Conservation (phyloP, 2,329 filamentous ascomycete genomes). For the Fusarium begoniae region DNA sequence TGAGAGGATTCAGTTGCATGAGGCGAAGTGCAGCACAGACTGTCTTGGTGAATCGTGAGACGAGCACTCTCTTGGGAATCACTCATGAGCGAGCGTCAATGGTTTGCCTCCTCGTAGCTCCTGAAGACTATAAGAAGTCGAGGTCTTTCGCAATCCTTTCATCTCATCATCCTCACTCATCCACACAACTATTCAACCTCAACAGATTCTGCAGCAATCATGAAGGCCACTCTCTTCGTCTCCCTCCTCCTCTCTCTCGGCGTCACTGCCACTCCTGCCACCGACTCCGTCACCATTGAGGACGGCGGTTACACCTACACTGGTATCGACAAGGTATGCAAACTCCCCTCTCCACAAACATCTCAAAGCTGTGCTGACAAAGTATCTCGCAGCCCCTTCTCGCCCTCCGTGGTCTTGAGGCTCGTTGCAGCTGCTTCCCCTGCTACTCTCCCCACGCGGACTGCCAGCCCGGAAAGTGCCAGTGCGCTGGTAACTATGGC, state of each 20-base stretch:
- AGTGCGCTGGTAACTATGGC: constrained; percentile 8
- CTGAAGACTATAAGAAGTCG: background rate
- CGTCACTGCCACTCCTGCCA: background rate
- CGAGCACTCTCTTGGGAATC: background rate
- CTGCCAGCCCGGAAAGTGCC: background rate
- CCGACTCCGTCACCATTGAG: background rate
- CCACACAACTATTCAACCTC: background rate
- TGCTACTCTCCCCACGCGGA: constrained; percentile 14
- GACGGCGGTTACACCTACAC: constrained; percentile 3
- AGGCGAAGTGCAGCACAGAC: background rate
- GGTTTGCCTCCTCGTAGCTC: fast-evolving
- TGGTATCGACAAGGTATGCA: constrained; percentile 11
- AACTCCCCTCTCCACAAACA: fast-evolving
- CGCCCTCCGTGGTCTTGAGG: constrained; percentile 10
- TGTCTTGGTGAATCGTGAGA: background rate
- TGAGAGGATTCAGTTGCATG: constrained; percentile 4
- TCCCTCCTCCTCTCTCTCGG: constrained; percentile 3
- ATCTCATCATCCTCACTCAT: background rate
- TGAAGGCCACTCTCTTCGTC: constrained; percentile 8
- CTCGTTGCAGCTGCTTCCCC: constrained; percentile 8
- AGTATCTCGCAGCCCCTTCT: too few relatives aligned
- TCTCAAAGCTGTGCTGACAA: too few relatives aligned
- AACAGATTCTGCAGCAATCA: background rate
- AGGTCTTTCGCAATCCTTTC: fast-evolving
- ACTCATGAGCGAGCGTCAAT: fast-evolving